Base-by-base conservation (phyloP, 768 basidiomycete genomes). In the Suillus weaverae region DNA sequence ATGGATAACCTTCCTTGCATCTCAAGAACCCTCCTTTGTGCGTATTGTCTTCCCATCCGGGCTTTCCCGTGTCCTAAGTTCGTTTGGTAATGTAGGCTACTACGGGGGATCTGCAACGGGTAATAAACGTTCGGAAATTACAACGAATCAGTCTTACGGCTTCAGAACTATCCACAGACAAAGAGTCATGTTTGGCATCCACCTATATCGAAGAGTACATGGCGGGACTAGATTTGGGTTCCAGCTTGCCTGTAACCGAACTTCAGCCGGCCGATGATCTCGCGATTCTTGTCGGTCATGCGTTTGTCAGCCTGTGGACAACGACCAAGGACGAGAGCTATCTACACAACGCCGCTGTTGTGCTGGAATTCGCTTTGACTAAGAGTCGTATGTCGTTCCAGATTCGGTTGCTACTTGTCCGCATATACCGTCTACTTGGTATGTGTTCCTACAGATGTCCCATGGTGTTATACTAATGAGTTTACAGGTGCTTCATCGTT, bases 221-320 rank as follows among this genome's bases (percentile, higher is more conserved):
- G 36, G 81, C 85, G 4, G 89, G 84, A 20, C 81, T 96, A 35
- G 79, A 84, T 22, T 78, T 94, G 3, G 94, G 94, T 54, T 77
- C 79, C 48, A 79, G 84, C 60, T 81, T 96, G 22, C 85, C 89
- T 9, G 73, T 80, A 5, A 91, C 92, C 0, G 95, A 97, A 70
- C 80, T 95, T 32, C 95, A 97, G 72, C 92, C 90, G 20, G 91
- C 87, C 1, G 95, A 97, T 69, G 95, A 96, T 70, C 83, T 97
- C 38, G 88, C 84, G 32, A 81, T 96, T 33, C 79, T 97, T 26
- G 87, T 90, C 7, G 89, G 83, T 3, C 89, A 89, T 69, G 84
- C 84, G 3, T 82, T 87, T 61, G 83, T 94, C 53, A 86, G 79
- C 71, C 73, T 86, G 26, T 93, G 90, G 89, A 80, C 75, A 46